Conservation (phyloP, 441 rosid genomes). For the Eruca vesicaria region DNA sequence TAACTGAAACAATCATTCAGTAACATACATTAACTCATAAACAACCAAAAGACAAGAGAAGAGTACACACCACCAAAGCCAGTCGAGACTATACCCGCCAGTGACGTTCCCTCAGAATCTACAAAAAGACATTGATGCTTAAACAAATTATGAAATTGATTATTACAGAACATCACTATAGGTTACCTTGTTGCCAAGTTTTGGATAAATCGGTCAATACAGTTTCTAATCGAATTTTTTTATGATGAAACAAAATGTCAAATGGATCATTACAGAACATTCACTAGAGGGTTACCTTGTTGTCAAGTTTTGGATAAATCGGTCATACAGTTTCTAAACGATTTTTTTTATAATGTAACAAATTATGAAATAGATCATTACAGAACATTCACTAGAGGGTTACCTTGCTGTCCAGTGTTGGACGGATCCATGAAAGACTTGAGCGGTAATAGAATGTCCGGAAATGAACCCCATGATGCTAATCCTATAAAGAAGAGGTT, state of each 20-base stretch:
- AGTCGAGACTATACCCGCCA: slow-evolving; percentile 18
- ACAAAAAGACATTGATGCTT: not conserved
- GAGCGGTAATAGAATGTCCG: slow-evolving; percentile 10
- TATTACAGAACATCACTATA: too few relatives aligned
- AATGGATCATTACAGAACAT: too few relatives aligned
- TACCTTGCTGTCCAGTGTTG: slow-evolving; percentile 4
- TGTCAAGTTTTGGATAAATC: too few relatives aligned
- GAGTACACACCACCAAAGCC: slow-evolving; percentile 18
- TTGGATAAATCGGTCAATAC: too few relatives aligned
- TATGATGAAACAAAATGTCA: too few relatives aligned
- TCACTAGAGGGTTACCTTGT: too few relatives aligned
- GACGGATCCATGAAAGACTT: not conserved
- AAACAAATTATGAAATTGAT: not conserved
- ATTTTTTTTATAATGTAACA: too few relatives aligned
- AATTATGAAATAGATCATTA: too few relatives aligned
- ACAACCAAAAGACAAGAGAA: not conserved
- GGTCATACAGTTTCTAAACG: too few relatives aligned
- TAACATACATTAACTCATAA: not conserved
- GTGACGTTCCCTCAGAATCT: not conserved
- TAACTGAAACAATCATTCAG: slow-evolving; percentile 10
- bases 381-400: not conserved
- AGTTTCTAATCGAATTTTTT: too few relatives aligned
- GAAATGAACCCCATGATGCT: not conserved
- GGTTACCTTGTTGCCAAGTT: too few relatives aligned
- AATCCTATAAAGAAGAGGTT: not conserved